phyloP scores from a whole-genome alignment of 2,329 filamentous ascomycete species.

The Xylaria polymorpha region DNA sequence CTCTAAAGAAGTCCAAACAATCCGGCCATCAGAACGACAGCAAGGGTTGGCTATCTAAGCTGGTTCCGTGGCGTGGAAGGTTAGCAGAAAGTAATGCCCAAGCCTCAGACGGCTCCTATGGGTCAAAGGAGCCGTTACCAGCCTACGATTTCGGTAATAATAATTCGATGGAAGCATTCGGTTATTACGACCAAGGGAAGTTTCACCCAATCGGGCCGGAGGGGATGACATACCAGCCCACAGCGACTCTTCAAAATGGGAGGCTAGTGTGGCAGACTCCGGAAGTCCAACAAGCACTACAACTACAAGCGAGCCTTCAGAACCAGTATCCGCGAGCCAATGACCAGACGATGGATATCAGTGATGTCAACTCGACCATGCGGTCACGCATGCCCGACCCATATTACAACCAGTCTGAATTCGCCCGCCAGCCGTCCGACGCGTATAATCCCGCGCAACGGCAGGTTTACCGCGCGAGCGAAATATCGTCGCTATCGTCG shows the following conservation, averaged over 20 bases:
- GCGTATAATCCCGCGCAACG: constrained; percentile 52
- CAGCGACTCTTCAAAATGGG: constrained; percentile 35
- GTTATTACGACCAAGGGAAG: constrained; percentile 44
- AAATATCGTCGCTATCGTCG: constrained; percentile 71
- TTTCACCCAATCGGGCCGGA: constrained; percentile 35
- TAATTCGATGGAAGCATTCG: constrained; percentile 42
- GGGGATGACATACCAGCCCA: constrained; percentile 37
- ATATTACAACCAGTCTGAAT: constrained; percentile 56
- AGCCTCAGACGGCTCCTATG: constrained; percentile 32
- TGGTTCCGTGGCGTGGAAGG: constrained; percentile 41
- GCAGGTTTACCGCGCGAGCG: constrained; percentile 58
- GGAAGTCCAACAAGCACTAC: constrained; percentile 37
- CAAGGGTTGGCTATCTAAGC: constrained; percentile 37
- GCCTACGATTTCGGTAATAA: constrained; percentile 43
- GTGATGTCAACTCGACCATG: constrained; percentile 47
- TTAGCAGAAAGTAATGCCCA: constrained; percentile 32
- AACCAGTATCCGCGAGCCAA: constrained; percentile 46
- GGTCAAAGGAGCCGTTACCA: constrained; percentile 44
- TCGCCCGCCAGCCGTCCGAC: constrained; percentile 53
- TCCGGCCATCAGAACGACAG: constrained; percentile 42
- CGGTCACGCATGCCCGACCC: constrained; percentile 53
- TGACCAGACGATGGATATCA: constrained; percentile 45
- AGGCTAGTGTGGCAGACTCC: constrained; percentile 36
- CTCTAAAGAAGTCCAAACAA: constrained; percentile 48
- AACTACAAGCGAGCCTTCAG: constrained; percentile 41